Evolutionary conservation across 768 basidiomycete genomes (phyloP), one percentile per base, ranked within the genome.

Genomic region (Kwoniella sp.): DNA sequence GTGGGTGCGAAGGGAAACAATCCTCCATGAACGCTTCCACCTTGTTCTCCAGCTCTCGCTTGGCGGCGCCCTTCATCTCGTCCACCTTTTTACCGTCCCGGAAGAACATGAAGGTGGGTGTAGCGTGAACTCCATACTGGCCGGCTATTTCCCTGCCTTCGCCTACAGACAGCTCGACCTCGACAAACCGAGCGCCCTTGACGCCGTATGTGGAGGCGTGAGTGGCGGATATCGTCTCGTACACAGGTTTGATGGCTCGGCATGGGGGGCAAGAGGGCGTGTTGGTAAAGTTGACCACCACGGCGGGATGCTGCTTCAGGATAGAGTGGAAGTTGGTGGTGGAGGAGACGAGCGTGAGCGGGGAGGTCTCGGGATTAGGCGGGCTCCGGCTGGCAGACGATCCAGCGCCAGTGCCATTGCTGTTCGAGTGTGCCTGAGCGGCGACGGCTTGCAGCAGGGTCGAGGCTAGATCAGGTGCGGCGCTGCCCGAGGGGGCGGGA

Each of bases 71-170:
- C 34, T 56, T 58, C 54, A 68, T 45, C 39, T 65, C 69, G 12
- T 69, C 59, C 17, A 61, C 66, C 37, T 69, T 65, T 46, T 67
- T 63, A 4, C 65, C 88, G 53, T 87, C 79, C 55, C 84, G 72
- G 76, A 89, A 96, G 76, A 95, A 91, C 33, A 87, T 76, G 65
- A 96, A 93, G 0, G 89, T 91, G 5, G 91, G 92, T 2, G 88
- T 93, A 15, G 80, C 89, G 14, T 79, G 73, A 1, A 95, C 81
- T 12, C 80, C 78, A 76, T 81, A 86, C 69, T 83, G 77, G 1
- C 72, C 55, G 0, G 85, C 87, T 14, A 93, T 74, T 46, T 77
- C 76, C 3, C 73, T 64, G 0, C 86, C 85, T 72, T 81, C 72
- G 0, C 86, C 87, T 11, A 86, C 80, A 4, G 79, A 81, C 59